Percentiles rank a stretch among this genome's conserved stretches.
phyloP scores from a whole-genome alignment of 1,284 basidiomycete species.

The Cryptococcus sp. region DNA sequence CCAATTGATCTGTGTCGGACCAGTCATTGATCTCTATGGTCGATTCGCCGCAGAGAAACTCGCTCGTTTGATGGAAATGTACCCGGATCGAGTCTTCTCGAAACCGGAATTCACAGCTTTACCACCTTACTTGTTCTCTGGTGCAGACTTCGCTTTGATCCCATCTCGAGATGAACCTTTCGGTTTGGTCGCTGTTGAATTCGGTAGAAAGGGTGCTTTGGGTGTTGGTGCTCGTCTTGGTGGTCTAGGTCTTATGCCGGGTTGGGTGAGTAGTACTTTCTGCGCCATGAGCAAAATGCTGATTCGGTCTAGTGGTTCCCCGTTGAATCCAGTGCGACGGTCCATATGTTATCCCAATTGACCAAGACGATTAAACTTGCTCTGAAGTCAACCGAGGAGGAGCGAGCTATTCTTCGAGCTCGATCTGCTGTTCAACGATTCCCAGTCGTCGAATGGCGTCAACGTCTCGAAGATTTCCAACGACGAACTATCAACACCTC shows the following conservation, averaged over 20 bases:
- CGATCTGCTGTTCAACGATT: constrained; percentile 89
- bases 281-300: neutral
- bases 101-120: constrained; percentile 90
- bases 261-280: constrained; percentile 67
- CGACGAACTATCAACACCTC: constrained; percentile 71
- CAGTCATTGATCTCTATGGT: constrained; percentile 89
- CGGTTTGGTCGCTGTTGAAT: constrained; percentile 89
- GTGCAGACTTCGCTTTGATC: constrained; percentile 88
- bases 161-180: constrained; percentile 93
- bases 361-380: constrained; percentile 91
- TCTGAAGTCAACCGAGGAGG: constrained; percentile 80
- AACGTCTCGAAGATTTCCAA: constrained; percentile 90
- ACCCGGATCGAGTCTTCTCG: constrained; percentile 84
- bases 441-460: constrained; percentile 93
- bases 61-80: constrained; percentile 84
- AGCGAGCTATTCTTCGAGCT: constrained; percentile 82
- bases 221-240: constrained; percentile 88
- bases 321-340: constrained; percentile 82
- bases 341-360: constrained; percentile 90
- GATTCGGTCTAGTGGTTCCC: constrained; percentile 72
- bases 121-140: constrained; percentile 87
- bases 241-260: constrained; percentile 91
- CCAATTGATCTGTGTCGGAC: constrained; percentile 81
- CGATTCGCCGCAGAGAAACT: constrained; percentile 90
- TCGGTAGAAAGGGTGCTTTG: constrained; percentile 88